Conservation (phyloP, 78 protist genomes). For the Anaeramoeba flamelloides region DNA sequence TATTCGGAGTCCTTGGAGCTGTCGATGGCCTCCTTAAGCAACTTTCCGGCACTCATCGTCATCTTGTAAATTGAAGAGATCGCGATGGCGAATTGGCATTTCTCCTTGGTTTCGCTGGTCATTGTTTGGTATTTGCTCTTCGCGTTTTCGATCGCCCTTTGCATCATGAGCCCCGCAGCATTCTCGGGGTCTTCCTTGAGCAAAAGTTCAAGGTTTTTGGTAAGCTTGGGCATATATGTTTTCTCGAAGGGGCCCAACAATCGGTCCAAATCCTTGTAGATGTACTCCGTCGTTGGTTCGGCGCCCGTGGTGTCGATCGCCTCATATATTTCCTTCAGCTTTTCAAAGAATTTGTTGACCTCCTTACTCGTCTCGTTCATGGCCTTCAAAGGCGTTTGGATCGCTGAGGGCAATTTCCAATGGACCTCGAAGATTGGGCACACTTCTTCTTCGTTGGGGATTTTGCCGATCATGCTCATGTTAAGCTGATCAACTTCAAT, state of each 20-base stretch:
- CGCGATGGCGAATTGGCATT: background rate
- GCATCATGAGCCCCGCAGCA: background rate
- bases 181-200: background rate
- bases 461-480: background rate
- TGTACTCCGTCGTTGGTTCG: background rate
- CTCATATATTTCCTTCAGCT: background rate
- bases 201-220: background rate
- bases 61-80: background rate
- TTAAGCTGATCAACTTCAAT: background rate
- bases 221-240: background rate
- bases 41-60: background rate
- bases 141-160: background rate
- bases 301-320: background rate
- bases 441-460: background rate
- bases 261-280: background rate
- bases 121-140: background rate
- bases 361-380: background rate
- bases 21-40: background rate
- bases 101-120: background rate
- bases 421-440: background rate
- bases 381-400: background rate
- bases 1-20: background rate
- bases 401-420: background rate
- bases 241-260: background rate
- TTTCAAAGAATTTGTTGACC: background rate